Evolutionary conservation across 352 stramenopile species (phyloP), one percentile per base, ranked within the genome.

Genomic region (Globisporangium abappressorium): DNA sequence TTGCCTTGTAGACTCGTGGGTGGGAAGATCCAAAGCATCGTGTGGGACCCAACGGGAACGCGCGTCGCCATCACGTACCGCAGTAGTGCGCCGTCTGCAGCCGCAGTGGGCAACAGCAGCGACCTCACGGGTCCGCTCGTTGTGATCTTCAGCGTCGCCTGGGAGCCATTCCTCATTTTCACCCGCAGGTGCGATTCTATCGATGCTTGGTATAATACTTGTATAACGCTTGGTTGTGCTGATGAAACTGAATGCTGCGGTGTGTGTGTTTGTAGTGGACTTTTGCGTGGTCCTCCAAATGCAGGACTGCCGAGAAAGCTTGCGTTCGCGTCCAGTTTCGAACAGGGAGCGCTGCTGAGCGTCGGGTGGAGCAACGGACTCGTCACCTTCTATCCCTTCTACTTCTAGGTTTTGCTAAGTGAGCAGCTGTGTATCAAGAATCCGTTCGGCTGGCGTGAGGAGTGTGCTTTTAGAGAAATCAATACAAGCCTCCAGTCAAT

Each of bases 351-450:
- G 33, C 63, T 94, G 60, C 69, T 94, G 41, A 91, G 84, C 38
- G 72, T 94, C 62, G 79, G 75, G 9, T 94, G 86, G 86, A 92
- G 84, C 73, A 89, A 77, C n/a, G 86, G 86, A 0, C 68, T 92
- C 51, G 78, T 94, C 63, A 87, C 82, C 11, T 94, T 94, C 66
- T 76, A 92, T 65, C 86, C 86, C 26, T 94, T 94, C 68, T 92
- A 92, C 74, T 84, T 89, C 68, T 64, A 87, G 64, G 72, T 81
- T 14, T 14, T 38, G 24, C 18, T 53, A 34, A 14, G 28, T 14
- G 15, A 47, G 18, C 34, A 30, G n/a, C 54, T 55, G 41, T 14
- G 20, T 18, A 30, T 57, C 49, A 33, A 57, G 11, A 33, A 46
- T 15, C n/a, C 8, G 22, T 11, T 51, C 9, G 34, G 11, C 34